Evolutionary conservation across 805 yeast species (phyloP).

Genomic region (Wickerhamomyces silvicola): DNA sequence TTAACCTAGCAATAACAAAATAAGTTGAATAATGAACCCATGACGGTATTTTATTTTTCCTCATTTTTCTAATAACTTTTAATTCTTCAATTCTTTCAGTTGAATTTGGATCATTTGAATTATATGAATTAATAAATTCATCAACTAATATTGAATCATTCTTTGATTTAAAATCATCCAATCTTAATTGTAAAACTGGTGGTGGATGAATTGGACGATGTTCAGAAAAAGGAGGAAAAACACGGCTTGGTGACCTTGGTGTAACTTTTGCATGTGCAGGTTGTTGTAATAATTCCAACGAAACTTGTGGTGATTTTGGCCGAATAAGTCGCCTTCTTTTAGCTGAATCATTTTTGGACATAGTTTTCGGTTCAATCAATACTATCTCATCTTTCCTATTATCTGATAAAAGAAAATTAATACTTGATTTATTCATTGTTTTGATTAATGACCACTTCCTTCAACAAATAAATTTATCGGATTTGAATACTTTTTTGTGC

Average conservation of each 20-base stretch:
- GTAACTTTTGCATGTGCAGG: constrained; percentile 26
- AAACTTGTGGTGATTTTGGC: constrained; percentile 13
- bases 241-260: constrained; percentile 15
- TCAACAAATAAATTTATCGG: no score
- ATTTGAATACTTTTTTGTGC: no score
- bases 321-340: constrained; percentile 11
- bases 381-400: constrained; percentile 3
- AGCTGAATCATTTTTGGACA: constrained; percentile 2
- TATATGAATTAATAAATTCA: constrained; percentile 1
- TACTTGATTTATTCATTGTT: constrained; percentile 22
- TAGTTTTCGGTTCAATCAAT: constrained; percentile 10
- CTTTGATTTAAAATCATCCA: constrained; percentile 10
- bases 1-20: constrained; percentile 18
- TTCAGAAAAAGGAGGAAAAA: constrained; percentile 23
- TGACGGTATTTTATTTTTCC: constrained; percentile 14
- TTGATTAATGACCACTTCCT: no score
- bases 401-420: constrained; percentile 15
- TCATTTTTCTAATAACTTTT: constrained; percentile 11
- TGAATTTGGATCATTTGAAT: constrained; percentile 8
- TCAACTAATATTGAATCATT: constrained; percentile 5
- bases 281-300: constrained; percentile 22
- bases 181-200: constrained; percentile 22
- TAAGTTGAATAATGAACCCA: constrained; percentile 24
- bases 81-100: constrained; percentile 17
- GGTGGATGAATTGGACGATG: constrained; percentile 29